Percentiles rank a stretch among this genome's conserved stretches.
phyloP scores from a whole-genome alignment of 2,329 filamentous ascomycete species.

The Hysterium pulicare region DNA sequence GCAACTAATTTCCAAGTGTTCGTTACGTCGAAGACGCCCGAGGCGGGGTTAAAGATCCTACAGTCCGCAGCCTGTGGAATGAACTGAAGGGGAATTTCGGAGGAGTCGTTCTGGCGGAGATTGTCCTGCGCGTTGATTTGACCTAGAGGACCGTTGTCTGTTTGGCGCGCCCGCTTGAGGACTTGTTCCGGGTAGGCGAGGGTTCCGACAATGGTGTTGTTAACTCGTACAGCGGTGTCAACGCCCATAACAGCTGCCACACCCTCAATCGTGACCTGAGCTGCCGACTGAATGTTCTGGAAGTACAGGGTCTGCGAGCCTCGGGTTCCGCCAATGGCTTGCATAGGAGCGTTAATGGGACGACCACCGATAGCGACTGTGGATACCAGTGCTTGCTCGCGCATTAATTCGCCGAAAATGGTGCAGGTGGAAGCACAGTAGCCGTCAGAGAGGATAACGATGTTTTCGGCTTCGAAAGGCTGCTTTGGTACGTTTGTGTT shows the following conservation, averaged over 20 bases:
- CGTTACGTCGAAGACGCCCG: constrained; percentile 34
- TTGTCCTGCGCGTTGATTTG: constrained; percentile 40
- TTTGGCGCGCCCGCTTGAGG: constrained; percentile 28
- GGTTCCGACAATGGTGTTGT: constrained; percentile 24
- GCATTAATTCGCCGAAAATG: constrained; percentile 45
- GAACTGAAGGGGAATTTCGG: constrained; percentile 39
- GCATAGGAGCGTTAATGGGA: constrained; percentile 40
- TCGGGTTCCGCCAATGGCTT: constrained; percentile 45
- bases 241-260: neutral
- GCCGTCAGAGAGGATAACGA: constrained; percentile 43
- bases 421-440: constrained; percentile 48
- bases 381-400: constrained; percentile 42
- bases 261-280: neutral
- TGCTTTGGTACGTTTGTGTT: constrained; percentile 31
- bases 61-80: constrained; percentile 43
- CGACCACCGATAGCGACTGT: constrained; percentile 44
- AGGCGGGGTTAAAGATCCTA: constrained; percentile 38
- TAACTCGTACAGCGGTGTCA: constrained; percentile 10
- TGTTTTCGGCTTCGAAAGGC: constrained; percentile 37
- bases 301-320: constrained; percentile 35
- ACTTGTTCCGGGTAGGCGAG: constrained; percentile 33
- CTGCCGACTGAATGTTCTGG: neutral
- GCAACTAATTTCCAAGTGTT: constrained; percentile 38
- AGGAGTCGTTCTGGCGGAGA: constrained; percentile 32
- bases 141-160: constrained; percentile 19